phyloP scores from a whole-genome alignment of 805 yeast genomes.

The Yarrowia yakushimensis region DNA sequence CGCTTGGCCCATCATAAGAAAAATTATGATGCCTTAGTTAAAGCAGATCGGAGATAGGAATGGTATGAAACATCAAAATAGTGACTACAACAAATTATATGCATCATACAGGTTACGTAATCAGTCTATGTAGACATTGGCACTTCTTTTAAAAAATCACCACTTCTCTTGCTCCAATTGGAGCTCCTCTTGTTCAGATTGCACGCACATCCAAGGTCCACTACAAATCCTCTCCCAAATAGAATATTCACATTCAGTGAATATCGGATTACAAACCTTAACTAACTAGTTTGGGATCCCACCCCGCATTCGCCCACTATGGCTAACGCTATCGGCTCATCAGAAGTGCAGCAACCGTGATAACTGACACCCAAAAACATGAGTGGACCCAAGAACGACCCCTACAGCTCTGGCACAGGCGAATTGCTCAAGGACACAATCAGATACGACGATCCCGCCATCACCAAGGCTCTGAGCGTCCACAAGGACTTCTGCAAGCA shows the following conservation, averaged over 20 bases:
- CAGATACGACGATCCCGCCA: slow-evolving; percentile 14
- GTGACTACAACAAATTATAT: no score
- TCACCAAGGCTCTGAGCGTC: slow-evolving; percentile 15
- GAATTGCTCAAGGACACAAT: slow-evolving; percentile 15
- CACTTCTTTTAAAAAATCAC: no score
- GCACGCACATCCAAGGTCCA: no score
- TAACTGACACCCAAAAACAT: neutral
- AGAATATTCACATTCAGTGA: neutral
- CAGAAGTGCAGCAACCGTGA: slow-evolving; percentile 2
- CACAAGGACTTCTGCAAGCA: slow-evolving; percentile 22
- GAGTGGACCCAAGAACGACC: neutral
- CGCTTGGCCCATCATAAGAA: no score
- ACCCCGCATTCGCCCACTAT: neutral
- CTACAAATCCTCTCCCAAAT: no score
- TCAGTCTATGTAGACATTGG: no score
- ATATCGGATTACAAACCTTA: slow-evolving; percentile 1
- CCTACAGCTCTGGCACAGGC: slow-evolving; percentile 9
- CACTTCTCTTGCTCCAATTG: no score
- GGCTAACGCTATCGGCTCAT: slow-evolving; percentile 23
- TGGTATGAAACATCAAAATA: no score
- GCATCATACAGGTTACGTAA: no score
- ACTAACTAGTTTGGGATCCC: neutral
- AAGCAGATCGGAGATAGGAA: no score
- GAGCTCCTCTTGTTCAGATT: no score
- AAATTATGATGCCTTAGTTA: no score